Evolutionary conservation across 305 asterid genomes (phyloP).

Genomic region (Petunia hybrid): DNA sequence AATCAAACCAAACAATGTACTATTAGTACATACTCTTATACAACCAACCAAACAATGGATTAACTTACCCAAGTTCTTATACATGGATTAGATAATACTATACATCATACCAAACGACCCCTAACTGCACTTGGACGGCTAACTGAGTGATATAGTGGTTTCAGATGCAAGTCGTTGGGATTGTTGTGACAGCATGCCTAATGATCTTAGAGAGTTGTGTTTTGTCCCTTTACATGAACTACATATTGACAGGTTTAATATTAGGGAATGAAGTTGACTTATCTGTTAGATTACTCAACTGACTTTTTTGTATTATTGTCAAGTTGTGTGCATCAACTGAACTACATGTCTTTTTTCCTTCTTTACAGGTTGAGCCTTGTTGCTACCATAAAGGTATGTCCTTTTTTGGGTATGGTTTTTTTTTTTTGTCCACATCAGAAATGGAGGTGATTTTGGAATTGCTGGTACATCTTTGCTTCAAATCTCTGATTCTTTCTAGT

Average conservation of each 20-base stretch:
- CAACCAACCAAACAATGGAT: no score
- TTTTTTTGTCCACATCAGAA: neutral
- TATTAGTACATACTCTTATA: no score
- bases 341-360: constrained; percentile 12
- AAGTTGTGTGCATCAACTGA: neutral
- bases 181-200: neutral
- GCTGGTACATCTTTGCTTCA: neutral
- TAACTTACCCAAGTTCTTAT: no score
- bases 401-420: neutral
- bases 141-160: neutral
- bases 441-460: neutral
- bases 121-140: neutral
- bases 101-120: no score
- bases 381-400: constrained; percentile 47
- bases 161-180: neutral
- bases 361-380: constrained; percentile 38
- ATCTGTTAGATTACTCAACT: neutral
- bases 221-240: constrained; percentile 8
- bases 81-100: no score
- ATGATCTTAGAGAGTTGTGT: neutral
- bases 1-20: no score
- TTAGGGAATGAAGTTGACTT: neutral
- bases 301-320: neutral
- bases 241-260: constrained; percentile 4
- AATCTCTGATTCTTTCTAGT: constrained; percentile 1